A percentile compares a stretch with the other conserved stretches of the same genome.
These are phyloP conservation scores for Sonneratia alba DNA, from an alignment of 345 rosid species.

Conservation along the genomic window DNA sequence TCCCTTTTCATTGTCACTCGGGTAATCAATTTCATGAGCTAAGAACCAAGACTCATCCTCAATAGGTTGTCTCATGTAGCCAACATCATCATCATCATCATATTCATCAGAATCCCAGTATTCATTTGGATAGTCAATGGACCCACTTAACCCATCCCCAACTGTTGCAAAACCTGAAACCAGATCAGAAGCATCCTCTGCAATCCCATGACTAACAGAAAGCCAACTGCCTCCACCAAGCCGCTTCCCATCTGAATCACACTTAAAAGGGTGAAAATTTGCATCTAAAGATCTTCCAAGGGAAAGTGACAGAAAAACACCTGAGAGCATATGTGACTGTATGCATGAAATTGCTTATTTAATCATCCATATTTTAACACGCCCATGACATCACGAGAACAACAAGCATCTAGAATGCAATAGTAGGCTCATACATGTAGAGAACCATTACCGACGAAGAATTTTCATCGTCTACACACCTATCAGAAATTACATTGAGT, in stretches of 20 bases:
- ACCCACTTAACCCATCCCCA: conserved; percentile 93
- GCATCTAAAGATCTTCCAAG: conserved; percentile 9
- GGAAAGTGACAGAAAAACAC: not conserved
- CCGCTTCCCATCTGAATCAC: conserved; percentile 63
- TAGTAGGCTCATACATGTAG: not conserved
- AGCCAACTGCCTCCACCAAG: conserved; percentile 90
- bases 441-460: not conserved
- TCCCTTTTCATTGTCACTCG: conserved; percentile 96
- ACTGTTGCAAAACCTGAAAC: conserved; percentile 97
- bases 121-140: conserved; percentile 79
- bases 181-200: conserved; percentile 93
- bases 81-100: conserved; percentile 96
- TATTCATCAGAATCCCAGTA: conserved; percentile 99
- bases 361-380: not conserved
- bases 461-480: not conserved
- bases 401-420: not conserved
- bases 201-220: conserved; percentile 94
- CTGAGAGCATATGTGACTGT: not conserved
- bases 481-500: not conserved
- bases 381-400: not conserved
- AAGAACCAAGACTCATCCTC: conserved; percentile 99
- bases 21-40: conserved; percentile 97
- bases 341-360: not conserved
- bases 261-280: conserved; percentile 10
- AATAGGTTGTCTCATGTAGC: conserved; percentile 92